Conservation (phyloP, 2,329 filamentous ascomycete species). For the Aspergillus tubingensis region DNA sequence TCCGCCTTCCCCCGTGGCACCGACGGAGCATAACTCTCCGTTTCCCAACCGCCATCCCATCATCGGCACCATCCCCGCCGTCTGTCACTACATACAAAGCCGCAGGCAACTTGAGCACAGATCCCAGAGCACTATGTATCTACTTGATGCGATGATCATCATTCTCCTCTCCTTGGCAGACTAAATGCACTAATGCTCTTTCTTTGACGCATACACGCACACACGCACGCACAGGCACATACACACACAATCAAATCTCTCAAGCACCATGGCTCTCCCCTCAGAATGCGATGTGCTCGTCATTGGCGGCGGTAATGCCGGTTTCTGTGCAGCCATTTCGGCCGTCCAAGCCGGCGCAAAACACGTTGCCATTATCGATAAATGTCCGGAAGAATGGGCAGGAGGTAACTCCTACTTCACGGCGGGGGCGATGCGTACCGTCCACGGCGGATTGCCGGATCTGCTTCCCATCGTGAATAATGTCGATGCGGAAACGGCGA, state of each 20-base stretch:
- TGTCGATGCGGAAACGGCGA: constrained; percentile 48
- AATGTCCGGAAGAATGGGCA: constrained; percentile 59
- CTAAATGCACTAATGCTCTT: too few species aligned
- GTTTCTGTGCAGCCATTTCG: constrained; percentile 61
- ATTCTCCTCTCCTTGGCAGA: too few species aligned
- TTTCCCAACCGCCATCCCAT: not conserved
- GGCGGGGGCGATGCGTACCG: constrained; percentile 63
- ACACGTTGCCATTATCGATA: constrained; percentile 60
- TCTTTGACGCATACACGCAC: too few species aligned
- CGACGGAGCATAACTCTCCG: not conserved
- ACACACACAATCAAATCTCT: not conserved
- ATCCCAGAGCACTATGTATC: not conserved
- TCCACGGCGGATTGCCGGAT: constrained; percentile 57
- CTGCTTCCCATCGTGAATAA: constrained; percentile 65
- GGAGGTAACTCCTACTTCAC: constrained; percentile 69
- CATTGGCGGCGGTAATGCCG: constrained; percentile 65
- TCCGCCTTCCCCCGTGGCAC: not conserved
- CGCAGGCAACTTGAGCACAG: not conserved
- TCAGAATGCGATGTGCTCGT: constrained; percentile 48
- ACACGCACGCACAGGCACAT: too few species aligned
- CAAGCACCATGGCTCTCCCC: not conserved
- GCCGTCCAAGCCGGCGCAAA: constrained; percentile 46
- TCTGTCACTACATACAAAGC: not conserved
- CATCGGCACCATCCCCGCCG: not conserved
- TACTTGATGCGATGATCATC: not conserved